Evolutionary conservation across 202 grass and related monocot genomes (phyloP), one percentile per base, ranked within the genome.

Genomic region (Dendrocalamus latiflorus): DNA sequence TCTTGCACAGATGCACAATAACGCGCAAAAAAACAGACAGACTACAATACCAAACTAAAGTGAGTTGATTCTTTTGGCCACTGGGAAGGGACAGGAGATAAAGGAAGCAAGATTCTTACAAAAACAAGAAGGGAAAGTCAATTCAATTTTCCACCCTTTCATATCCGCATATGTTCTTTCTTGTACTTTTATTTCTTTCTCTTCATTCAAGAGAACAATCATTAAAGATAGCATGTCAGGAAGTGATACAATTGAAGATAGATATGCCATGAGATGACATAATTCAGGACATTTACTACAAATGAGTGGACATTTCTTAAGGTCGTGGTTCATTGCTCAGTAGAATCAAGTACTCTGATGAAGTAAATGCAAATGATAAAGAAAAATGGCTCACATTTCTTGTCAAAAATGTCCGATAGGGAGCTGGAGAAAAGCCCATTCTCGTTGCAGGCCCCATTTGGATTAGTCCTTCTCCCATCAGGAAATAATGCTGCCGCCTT

Each of bases 381-480:
- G 39, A 33, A 77, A 84, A 68, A 33, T 44, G 11, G 25, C 86
- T 87, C 76, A 97, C 95, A 70, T 90, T 93, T 97, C 83, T 86
- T 90, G 30, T 93, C 88, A 67, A 97, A 90, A 66, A 89, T 91
- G 48, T 93, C 92, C 6, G 92, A 89, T 4, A 97, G 72, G 17
- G 95, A 94, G 74, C 92, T 91, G 51, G 95, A 94, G 78, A 93
- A 89, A 84, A 91, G 79, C 4, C 90, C 88, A 72, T 92, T 91
- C 63, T 94, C 88, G 24, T 89, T 93, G 78, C 75, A 83, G 20
- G 47, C 84, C 43, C 87, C 90, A 70, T 90, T 97, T 34, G 81
- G 62, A 71, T 86, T 78, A 77, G 64, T 61, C 73, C 82, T 88
- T 8, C 84, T 88, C 10, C 44, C 45, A 5, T 94, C 84, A 18